Conservation (phyloP, 495 filamentous ascomycete genomes). For the Penicillium daleae region DNA sequence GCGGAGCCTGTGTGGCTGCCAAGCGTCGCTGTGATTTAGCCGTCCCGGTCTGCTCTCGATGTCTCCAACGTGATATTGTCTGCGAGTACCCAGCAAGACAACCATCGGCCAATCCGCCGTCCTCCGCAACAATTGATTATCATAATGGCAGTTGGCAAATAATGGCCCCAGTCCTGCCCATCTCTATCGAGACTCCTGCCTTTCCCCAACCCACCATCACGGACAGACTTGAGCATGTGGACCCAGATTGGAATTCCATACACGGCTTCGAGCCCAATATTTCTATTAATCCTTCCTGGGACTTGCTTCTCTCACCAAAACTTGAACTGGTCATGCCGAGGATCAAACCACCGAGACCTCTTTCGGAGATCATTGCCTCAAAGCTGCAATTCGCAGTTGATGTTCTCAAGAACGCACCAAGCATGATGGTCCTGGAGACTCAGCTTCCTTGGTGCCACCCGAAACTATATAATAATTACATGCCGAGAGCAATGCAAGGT, state of each 20-base stretch:
- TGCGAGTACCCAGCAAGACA: slow-evolving; percentile 49
- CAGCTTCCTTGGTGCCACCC: slow-evolving; percentile 55
- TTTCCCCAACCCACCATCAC: neutral
- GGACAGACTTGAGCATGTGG: neutral
- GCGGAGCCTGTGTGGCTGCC: slow-evolving; percentile 54
- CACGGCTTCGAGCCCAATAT: neutral
- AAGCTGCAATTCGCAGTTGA: slow-evolving; percentile 52
- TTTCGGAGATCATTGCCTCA: slow-evolving; percentile 31
- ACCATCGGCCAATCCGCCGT: slow-evolving; percentile 3
- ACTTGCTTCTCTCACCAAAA: neutral
- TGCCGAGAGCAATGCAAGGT: slow-evolving; percentile 56
- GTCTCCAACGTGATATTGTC: slow-evolving; percentile 40
- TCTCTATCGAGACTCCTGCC: neutral
- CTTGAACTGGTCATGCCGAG: slow-evolving; percentile 11
- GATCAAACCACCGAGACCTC: slow-evolving; percentile 11
- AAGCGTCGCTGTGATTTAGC: slow-evolving; percentile 57
- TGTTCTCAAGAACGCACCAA: slow-evolving; percentile 41
- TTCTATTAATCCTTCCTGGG: neutral
- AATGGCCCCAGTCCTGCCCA: neutral
- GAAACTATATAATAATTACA: slow-evolving; percentile 46
- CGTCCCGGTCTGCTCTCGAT: slow-evolving; percentile 52
- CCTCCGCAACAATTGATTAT: neutral
- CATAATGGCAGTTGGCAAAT: neutral
- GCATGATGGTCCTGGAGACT: slow-evolving; percentile 51
- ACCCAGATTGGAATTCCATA: neutral